Evolutionary conservation across 1,284 basidiomycete species (phyloP), one percentile per base, ranked within the genome.

Genomic region (Gymnopus androsaceus): DNA sequence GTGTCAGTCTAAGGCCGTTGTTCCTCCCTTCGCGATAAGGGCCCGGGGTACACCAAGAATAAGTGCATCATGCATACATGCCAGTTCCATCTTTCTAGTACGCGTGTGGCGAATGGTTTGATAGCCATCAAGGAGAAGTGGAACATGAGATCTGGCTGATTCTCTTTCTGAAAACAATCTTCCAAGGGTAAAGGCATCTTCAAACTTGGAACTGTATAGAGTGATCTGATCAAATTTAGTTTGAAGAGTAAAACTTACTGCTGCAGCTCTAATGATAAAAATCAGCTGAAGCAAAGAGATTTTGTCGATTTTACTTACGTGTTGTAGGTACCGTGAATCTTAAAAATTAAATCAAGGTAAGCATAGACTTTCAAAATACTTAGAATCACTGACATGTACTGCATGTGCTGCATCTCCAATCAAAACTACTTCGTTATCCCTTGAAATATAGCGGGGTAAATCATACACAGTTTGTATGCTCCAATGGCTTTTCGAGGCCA

Each of bases 381-480:
- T 5, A 19, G 15, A 15, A 19, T 3, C 14, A 45, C 61, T 34
- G 21, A 61, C 59, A 7, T 56, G 45, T 7, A 57, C 42, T 17
- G 56, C 41, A 51, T 61, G 62, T 3, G 62, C 62, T 12, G 62
- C 60, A 40, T 61, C 62, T 21, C 62, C 62, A 21, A 63, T 59
- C n/a, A 60, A 15, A n/a, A 60, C 57, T 14, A 59, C 23, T 4
- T 41, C 27, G 6, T 51, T 31, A n/a, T 38, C 17, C 2, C 14
- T 9, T 21, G 60, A 31, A 5, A 52, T 31, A 8, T 60, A 49
- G 17, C 45, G 38, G 14, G 54, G 31, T 2, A 57, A 37, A 44
- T 40, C 21, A 19, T 50, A 54, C 5, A 58, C 40, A 3, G 19
- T 52, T 34, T 63, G 62, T 12, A 56, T 57, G 9, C 51, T 61